A percentile compares a stretch with the other conserved stretches of the same genome.
These are phyloP conservation scores for Oryza glumipatula DNA, from an alignment of 176 grass and related monocot species.

Conservation along the genomic window DNA sequence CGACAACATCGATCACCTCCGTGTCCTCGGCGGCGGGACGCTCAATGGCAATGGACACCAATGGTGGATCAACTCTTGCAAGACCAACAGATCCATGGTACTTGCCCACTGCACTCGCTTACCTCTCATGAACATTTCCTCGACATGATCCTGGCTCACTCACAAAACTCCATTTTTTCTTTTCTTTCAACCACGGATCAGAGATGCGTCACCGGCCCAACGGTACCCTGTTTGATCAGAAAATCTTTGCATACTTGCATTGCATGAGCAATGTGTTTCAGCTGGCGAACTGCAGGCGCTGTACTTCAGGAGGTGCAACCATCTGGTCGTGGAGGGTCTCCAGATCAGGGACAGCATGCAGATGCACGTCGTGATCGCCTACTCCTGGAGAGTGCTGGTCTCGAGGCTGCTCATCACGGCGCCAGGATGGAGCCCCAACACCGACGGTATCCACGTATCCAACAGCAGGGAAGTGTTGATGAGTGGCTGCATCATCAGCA, in stretches of 20 bases:
- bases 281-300: constrained; percentile 58
- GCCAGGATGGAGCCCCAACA: constrained; percentile 73
- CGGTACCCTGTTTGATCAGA: constrained; percentile 47
- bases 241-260: not conserved
- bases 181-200: constrained; percentile 12
- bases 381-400: constrained; percentile 46
- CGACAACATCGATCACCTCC: constrained; percentile 37
- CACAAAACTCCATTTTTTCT: not conserved
- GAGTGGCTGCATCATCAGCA: constrained; percentile 61
- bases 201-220: constrained; percentile 66
- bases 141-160: not conserved
- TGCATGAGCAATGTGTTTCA: constrained; percentile 19
- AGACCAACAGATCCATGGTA: constrained; percentile 63
- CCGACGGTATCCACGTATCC: constrained; percentile 75
- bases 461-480: constrained; percentile 56
- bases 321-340: constrained; percentile 60
- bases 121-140: not conserved
- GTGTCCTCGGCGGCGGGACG: constrained; percentile 60
- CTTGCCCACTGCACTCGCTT: not conserved
- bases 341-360: constrained; percentile 64
- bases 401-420: constrained; percentile 68
- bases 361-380: constrained; percentile 61
- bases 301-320: constrained; percentile 53
- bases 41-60: constrained; percentile 67
- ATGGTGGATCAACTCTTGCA: constrained; percentile 86